phyloP scores from a whole-genome alignment of 2,329 filamentous ascomycete species.

The Zasmidium cellare region DNA sequence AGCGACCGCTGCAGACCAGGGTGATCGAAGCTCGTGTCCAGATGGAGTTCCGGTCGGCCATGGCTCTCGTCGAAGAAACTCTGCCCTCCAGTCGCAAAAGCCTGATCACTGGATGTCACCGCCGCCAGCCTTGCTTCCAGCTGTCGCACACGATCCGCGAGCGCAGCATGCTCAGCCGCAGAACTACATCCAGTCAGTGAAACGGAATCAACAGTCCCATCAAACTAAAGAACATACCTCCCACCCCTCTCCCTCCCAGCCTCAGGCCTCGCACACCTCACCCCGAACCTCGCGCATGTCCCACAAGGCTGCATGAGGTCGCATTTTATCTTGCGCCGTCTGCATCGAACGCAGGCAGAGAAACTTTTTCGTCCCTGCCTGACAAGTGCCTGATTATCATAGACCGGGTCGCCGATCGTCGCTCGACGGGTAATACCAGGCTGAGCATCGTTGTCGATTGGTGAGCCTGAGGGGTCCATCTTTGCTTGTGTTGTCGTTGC shows the following conservation, averaged over 20 bases:
- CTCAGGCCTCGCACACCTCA: slow-evolving; percentile 16
- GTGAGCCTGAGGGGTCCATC: not conserved
- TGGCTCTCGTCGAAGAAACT: not conserved
- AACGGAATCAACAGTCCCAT: too few species aligned
- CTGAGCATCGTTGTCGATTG: not conserved
- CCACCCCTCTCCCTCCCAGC: slow-evolving; percentile 15
- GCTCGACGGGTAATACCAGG: slow-evolving; percentile 15
- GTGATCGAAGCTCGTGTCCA: slow-evolving; percentile 17
- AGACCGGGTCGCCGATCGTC: slow-evolving; percentile 18
- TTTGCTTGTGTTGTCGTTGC: not conserved
- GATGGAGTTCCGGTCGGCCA: slow-evolving; percentile 11
- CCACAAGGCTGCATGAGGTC: slow-evolving; percentile 17
- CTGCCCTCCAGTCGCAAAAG: not conserved
- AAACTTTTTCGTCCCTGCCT: slow-evolving; percentile 15
- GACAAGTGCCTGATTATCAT: slow-evolving; percentile 14
- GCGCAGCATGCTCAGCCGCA: slow-evolving; percentile 15
- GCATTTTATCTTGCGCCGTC: slow-evolving; percentile 17
- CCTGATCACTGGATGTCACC: slow-evolving; percentile 6
- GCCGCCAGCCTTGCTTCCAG: slow-evolving; percentile 17
- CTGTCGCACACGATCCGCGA: slow-evolving; percentile 18
- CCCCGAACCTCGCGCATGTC: slow-evolving; percentile 17
- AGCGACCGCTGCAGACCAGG: not conserved
- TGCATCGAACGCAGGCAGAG: slow-evolving; percentile 15
- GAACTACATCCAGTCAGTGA: not conserved
- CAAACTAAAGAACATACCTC: slow-evolving; percentile 7